Percentiles rank a stretch among this genome's conserved stretches.
Conservation (phyloP, 805 yeast genomes). For the Spathaspora girioi region DNA sequence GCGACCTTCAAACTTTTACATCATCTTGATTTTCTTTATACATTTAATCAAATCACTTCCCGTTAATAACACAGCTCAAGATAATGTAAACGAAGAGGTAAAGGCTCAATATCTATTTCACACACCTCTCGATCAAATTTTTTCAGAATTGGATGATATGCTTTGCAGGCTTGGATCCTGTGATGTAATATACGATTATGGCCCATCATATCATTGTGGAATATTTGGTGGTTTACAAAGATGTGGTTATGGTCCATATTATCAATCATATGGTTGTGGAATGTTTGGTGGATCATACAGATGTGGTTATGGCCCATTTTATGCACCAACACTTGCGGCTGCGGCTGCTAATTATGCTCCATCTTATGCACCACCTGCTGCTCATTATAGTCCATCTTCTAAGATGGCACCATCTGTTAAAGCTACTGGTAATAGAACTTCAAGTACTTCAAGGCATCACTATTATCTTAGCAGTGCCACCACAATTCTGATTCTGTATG, state of each 20-base stretch:
- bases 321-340: constrained; percentile 2
- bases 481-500: not conserved
- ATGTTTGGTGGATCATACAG: not conserved
- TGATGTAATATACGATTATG: too few relatives aligned
- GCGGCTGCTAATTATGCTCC: too few relatives aligned
- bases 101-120: not conserved
- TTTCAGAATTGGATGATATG: too few relatives aligned
- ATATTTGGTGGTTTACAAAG: too few relatives aligned
- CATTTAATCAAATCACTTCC: not conserved
- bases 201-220: too few relatives aligned
- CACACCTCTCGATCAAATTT: not conserved
- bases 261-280: not conserved
- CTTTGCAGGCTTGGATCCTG: too few relatives aligned
- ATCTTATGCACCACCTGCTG: too few relatives aligned
- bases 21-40: not conserved
- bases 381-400: too few relatives aligned
- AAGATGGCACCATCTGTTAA: too few relatives aligned
- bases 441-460: not conserved
- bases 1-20: not conserved
- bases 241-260: not conserved
- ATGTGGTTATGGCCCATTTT: constrained; percentile 2
- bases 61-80: not conserved
- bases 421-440: too few relatives aligned
- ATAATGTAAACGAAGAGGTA: too few relatives aligned
- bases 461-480: constrained; percentile 1